Evolutionary conservation across 2,329 filamentous ascomycete genomes (phyloP).

Genomic region (Tolypocladium tropicale): DNA sequence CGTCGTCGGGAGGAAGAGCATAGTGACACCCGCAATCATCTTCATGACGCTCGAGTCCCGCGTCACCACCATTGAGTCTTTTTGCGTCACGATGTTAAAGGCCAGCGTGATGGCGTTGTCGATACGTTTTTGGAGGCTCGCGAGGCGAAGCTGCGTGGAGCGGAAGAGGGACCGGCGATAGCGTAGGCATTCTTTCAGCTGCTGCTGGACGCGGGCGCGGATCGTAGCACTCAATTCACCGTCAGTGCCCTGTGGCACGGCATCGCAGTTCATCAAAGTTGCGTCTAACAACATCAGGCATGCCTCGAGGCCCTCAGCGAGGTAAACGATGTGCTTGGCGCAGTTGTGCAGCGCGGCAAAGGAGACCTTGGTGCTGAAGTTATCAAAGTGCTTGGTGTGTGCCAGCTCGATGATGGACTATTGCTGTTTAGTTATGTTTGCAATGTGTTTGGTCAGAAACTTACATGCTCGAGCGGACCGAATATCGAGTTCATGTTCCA

Average conservation of each 20-base stretch:
- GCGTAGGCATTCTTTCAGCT: conserved; percentile 16
- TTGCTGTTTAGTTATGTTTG: neutral
- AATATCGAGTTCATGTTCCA: conserved; percentile 20
- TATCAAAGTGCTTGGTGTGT: conserved; percentile 3
- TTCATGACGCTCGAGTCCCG: conserved; percentile 26
- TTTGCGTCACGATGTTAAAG: conserved; percentile 25
- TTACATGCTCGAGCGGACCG: conserved; percentile 16
- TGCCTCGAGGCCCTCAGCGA: conserved; percentile 17
- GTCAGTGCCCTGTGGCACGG: conserved; percentile 1
- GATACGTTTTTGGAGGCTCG: conserved; percentile 23
- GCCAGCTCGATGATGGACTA: conserved; percentile 16
- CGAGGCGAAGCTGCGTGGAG: conserved; percentile 22
- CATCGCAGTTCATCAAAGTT: conserved; percentile 1
- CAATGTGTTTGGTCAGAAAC: neutral
- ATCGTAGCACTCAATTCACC: conserved; percentile 1
- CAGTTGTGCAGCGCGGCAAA: conserved; percentile 18
- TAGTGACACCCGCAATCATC: conserved; percentile 24
- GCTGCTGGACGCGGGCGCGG: conserved; percentile 9
- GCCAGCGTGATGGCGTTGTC: conserved; percentile 22
- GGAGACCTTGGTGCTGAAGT: conserved; percentile 13
- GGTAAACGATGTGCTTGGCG: conserved; percentile 18
- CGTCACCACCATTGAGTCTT: conserved; percentile 23
- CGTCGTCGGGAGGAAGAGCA: conserved; percentile 26
- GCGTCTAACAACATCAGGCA: conserved; percentile 14
- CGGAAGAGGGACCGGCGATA: conserved; percentile 22